A percentile compares a stretch with the other conserved stretches of the same genome.
phyloP scores from a whole-genome alignment of 306 rosid genomes.

The Biancaea sappan region DNA sequence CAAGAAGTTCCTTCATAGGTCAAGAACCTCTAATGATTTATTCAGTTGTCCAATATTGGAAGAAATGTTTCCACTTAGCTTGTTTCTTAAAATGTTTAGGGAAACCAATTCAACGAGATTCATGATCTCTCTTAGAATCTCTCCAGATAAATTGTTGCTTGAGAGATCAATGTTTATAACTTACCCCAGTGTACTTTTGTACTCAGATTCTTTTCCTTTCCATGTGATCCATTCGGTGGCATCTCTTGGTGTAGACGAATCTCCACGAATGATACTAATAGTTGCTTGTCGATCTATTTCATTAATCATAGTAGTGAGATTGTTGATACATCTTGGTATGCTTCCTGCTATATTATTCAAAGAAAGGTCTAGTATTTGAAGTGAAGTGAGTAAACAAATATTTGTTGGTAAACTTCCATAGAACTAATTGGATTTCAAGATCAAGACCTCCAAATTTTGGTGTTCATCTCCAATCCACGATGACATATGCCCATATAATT shows the following conservation, averaged over 20 bases:
- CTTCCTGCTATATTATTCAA: background rate
- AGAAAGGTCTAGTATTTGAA: conserved; percentile 21
- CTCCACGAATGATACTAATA: too few relatives aligned
- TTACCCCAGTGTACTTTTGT: background rate
- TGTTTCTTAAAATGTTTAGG: conserved; percentile 41
- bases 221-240: conserved; percentile 5
- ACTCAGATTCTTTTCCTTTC: conserved; percentile 30
- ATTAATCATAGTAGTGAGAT: conserved; percentile 19
- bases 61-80: conserved; percentile 24
- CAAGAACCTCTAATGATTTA: conserved; percentile 28
- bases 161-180: conserved; percentile 38
- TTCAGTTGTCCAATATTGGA: background rate
- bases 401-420: background rate
- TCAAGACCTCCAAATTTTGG: background rate
- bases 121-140: conserved; percentile 28
- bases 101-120: background rate
- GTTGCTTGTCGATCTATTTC: too few relatives aligned
- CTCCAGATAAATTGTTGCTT: conserved; percentile 30
- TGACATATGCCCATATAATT: conserved; percentile 30
- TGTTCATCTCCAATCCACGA: background rate
- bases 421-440: background rate
- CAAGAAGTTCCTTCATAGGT: conserved; percentile 36
- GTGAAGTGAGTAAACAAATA: background rate
- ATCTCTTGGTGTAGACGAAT: too few relatives aligned
- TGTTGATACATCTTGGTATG: conserved; percentile 1